Evolutionary conservation across 176 grass and related monocot genomes (phyloP), one percentile per base, ranked within the genome.

Genomic region (Pharus latifolius): DNA sequence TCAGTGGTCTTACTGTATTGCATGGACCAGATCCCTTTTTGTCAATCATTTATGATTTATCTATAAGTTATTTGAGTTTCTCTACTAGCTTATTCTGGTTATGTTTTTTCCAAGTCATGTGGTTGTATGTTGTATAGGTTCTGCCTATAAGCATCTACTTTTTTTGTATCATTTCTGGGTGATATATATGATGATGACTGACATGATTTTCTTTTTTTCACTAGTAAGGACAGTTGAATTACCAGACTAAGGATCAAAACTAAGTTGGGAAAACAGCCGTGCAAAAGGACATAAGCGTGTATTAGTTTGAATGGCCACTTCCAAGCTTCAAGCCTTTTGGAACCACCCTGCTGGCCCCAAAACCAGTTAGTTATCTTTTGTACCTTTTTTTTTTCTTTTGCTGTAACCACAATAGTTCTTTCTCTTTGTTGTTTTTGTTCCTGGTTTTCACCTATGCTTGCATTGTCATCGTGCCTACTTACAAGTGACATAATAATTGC

Each of bases 321-420:
- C 89, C 2, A 97, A 97, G 81, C 19, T 97, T 87, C 86, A 97
- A 60, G 81, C 93, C 29, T 45, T 97, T 29, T 97, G 70, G 93
- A 97, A 90, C 67, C 89, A 97, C 64, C 89, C 93, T 48, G 93
- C 89, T 63, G 93, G 93, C 76, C 88, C 93, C 38, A 97, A 90
- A 92, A 92, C 93, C 56, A 97, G 86, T 92, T 73, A 73, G 77
- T 38, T 46, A 18, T 79, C 37, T 11, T 59, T 46, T 48, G n/a
- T 28, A 49, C 44, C 41, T 54, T 25, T 22, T 16, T 25, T 23
- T 34, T 29, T 29, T 13, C 33, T 63, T 31, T 11, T 71, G 14
- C 35, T 66, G 19, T 45, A 66, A 45, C 18, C 34, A 1, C 34
- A 45, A 38, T 40, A 48, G 35, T 51, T 28, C 54, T 18, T 71